phyloP scores from a whole-genome alignment of 345 rosid genomes.

The Turritis glabra region DNA sequence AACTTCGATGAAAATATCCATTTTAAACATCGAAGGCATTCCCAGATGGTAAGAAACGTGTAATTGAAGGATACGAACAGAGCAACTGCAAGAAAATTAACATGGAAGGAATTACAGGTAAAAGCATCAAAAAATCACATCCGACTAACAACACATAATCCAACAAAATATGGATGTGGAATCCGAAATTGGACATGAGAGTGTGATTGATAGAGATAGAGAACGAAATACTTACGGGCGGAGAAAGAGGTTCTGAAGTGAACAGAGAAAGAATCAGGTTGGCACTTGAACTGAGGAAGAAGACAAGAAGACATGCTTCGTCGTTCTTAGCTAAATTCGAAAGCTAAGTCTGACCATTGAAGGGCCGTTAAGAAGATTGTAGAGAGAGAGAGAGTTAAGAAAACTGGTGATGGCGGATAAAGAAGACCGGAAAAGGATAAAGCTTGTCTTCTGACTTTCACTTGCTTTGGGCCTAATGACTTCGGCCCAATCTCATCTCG shows the following conservation, averaged over 20 bases:
- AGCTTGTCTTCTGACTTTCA: constrained; percentile 2
- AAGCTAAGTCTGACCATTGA: constrained; percentile 40
- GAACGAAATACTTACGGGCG: constrained; percentile 32
- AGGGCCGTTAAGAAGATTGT: constrained; percentile 27
- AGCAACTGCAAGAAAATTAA: neutral
- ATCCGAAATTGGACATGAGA: neutral
- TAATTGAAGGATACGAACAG: neutral
- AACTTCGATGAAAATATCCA: neutral
- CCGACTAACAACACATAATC: neutral
- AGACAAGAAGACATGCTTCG: constrained; percentile 67
- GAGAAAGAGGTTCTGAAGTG: constrained; percentile 56
- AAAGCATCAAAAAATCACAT: neutral
- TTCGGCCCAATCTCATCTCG: constrained; percentile 10
- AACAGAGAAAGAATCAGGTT: constrained; percentile 66
- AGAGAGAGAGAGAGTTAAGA: constrained; percentile 14
- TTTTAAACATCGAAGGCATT: neutral
- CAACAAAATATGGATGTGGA: constrained; percentile 5
- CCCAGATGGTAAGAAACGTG: neutral
- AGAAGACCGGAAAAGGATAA: constrained; percentile 39
- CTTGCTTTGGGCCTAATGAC: constrained; percentile 12
- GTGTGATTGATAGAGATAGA: neutral
- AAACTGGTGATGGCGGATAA: constrained; percentile 45
- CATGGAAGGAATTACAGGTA: neutral
- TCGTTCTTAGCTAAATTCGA: constrained; percentile 28
- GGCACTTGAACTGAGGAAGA: constrained; percentile 91